Evolutionary conservation across 2,329 filamentous ascomycete genomes (phyloP).

Genomic region (Scytalidium lignicola): DNA sequence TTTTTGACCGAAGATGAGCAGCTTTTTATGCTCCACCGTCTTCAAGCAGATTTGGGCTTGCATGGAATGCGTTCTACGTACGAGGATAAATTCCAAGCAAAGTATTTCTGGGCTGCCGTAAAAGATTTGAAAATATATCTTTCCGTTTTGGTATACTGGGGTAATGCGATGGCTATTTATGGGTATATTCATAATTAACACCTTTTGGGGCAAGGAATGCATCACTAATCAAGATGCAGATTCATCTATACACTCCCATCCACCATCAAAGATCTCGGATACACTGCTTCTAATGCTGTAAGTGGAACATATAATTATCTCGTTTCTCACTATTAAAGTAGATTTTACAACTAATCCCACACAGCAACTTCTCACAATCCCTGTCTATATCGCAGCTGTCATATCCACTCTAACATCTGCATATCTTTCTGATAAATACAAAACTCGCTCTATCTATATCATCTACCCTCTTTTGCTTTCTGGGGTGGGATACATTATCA

Average conservation of each 20-base stretch:
- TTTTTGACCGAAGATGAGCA: slow-evolving; percentile 61
- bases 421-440: slow-evolving; percentile 9
- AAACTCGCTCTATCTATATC: slow-evolving; percentile 13
- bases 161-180: slow-evolving; percentile 43
- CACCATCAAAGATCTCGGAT: slow-evolving; percentile 17
- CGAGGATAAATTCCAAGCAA: no score
- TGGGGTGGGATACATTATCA: slow-evolving; percentile 11
- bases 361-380: slow-evolving; percentile 15
- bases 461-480: slow-evolving; percentile 10
- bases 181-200: slow-evolving; percentile 42
- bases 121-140: no score
- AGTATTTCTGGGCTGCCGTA: no score
- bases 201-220: no score
- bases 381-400: slow-evolving; percentile 12
- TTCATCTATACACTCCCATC: slow-evolving; percentile 20
- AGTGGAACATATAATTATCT: not conserved
- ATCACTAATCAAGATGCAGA: no score
- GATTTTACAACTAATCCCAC: not conserved
- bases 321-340: no score
- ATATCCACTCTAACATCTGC: slow-evolving; percentile 6
- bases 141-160: no score
- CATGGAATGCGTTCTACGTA: slow-evolving; percentile 57
- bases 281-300: slow-evolving; percentile 6
- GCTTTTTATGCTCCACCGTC: no score
- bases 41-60: slow-evolving; percentile 55